A percentile compares a stretch with the other conserved stretches of the same genome.
Conservation (phyloP, 352 stramenopile species). For the Phytophthora nicotianae region DNA sequence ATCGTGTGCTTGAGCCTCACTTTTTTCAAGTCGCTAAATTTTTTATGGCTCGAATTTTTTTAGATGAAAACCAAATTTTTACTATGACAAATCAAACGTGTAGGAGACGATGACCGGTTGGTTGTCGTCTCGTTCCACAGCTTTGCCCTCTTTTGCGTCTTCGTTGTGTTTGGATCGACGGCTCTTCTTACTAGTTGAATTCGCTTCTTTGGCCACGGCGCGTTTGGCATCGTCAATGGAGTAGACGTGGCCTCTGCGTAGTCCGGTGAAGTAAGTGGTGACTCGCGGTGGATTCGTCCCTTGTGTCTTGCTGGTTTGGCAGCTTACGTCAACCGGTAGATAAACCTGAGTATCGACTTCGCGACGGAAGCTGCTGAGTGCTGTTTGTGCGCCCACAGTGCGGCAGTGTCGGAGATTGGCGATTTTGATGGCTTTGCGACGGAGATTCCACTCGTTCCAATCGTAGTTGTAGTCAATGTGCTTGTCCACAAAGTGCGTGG, state of each 20-base stretch:
- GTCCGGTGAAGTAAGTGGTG: conserved; percentile 80
- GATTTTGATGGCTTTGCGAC: conserved; percentile 89
- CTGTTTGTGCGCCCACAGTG: conserved; percentile 90
- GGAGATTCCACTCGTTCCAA: conserved; percentile 95
- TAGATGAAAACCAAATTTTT: conserved; percentile 41
- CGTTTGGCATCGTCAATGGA: conserved; percentile 41
- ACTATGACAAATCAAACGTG: conserved; percentile 68
- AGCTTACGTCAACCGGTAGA: conserved; percentile 55
- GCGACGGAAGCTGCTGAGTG: conserved; percentile 87
- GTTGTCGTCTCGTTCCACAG: conserved; percentile 32
- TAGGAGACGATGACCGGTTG: conserved; percentile 69
- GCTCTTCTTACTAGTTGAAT: conserved; percentile 31
- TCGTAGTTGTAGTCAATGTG: conserved; percentile 92
- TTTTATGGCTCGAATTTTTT: conserved; percentile 42
- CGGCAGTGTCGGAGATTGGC: conserved; percentile 92
- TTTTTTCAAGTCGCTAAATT: conserved; percentile 30
- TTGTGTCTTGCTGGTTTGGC: conserved; percentile 81
- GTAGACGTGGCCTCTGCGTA: conserved; percentile 48
- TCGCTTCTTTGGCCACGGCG: conserved; percentile 28
- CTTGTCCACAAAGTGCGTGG: conserved; percentile 93
- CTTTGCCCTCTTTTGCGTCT: conserved; percentile 37
- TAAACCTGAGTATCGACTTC: conserved; percentile 92
- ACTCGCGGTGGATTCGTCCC: conserved; percentile 87
- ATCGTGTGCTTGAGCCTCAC: conserved; percentile 24
- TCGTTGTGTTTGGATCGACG: conserved; percentile 32